phyloP scores from a whole-genome alignment of 2,329 filamentous ascomycete genomes.

The Alternaria conjuncta region DNA sequence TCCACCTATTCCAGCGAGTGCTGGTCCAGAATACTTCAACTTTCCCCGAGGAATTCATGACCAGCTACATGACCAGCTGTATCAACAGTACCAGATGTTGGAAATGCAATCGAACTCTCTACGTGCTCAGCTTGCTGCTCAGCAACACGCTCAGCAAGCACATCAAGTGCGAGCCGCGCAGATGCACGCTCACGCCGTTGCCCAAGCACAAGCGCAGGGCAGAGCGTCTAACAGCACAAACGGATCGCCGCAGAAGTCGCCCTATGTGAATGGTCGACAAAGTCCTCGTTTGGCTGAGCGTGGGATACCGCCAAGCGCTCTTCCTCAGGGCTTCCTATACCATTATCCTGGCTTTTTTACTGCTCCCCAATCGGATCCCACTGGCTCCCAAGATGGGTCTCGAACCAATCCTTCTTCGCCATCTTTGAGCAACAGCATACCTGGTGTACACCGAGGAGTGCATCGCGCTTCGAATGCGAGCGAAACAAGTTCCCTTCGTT shows the following conservation, averaged over 20 bases:
- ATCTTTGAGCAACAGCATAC: conserved; percentile 52
- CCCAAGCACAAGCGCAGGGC: conserved; percentile 45
- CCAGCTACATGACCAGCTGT: conserved; percentile 57
- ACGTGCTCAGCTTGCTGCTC: conserved; percentile 44
- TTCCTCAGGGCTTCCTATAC: conserved; percentile 53
- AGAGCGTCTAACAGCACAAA: conserved; percentile 42
- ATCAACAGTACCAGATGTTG: conserved; percentile 56
- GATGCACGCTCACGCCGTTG: conserved; percentile 47
- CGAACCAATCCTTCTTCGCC: conserved; percentile 58
- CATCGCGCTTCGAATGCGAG: conserved; percentile 55
- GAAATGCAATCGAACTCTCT: conserved; percentile 51
- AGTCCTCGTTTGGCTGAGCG: conserved; percentile 43
- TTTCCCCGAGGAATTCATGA: conserved; percentile 50
- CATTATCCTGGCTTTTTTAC: conserved; percentile 55
- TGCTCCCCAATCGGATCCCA: conserved; percentile 44
- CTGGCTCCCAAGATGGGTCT: conserved; percentile 50
- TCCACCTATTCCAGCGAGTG: conserved; percentile 48
- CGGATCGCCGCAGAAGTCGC: conserved; percentile 51
- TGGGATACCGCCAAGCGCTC: conserved; percentile 35
- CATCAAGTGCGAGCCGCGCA: conserved; percentile 47
- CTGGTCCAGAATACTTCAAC: conserved; percentile 53
- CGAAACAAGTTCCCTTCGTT: conserved; percentile 52
- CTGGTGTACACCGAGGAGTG: conserved; percentile 50
- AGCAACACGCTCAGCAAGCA: conserved; percentile 48
- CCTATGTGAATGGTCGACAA: conserved; percentile 39